Percentiles rank a stretch among this genome's conserved stretches.
These are phyloP conservation scores for Trypanosoma scelopori DNA, from an alignment of 208 protist genomes.

Conservation along the genomic window DNA sequence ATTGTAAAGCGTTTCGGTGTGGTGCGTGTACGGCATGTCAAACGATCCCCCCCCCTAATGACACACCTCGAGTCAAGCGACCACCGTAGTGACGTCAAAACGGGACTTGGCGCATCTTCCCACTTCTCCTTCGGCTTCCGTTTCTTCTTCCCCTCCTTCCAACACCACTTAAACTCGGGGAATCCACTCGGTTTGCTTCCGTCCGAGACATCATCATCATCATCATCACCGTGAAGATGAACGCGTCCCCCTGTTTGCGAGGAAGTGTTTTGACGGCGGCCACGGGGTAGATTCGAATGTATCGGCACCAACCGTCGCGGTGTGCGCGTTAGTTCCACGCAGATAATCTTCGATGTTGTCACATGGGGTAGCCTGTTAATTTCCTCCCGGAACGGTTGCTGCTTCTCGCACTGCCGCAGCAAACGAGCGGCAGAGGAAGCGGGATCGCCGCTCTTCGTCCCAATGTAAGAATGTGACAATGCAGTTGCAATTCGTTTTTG, in stretches of 20 bases:
- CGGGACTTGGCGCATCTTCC: too few relatives aligned
- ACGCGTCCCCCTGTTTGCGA: too few relatives aligned
- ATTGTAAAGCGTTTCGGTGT: not conserved
- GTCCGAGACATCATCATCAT: too few relatives aligned
- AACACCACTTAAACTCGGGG: too few relatives aligned
- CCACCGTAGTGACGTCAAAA: too few relatives aligned
- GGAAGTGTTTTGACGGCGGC: too few relatives aligned
- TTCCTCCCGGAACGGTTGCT: not conserved
- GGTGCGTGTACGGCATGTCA: conserved; percentile 2
- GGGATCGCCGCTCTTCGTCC: not conserved
- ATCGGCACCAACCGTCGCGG: too few relatives aligned
- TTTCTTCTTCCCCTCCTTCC: too few relatives aligned
- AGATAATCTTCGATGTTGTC: not conserved
- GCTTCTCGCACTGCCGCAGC: not conserved
- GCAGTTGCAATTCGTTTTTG: not conserved
- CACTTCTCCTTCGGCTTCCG: too few relatives aligned
- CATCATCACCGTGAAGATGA: too few relatives aligned
- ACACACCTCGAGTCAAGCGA: not conserved
- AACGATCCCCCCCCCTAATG: not conserved
- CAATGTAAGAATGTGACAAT: not conserved
- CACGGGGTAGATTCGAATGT: too few relatives aligned
- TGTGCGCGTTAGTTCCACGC: not conserved
- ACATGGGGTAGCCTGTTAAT: not conserved
- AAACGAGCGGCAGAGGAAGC: not conserved
- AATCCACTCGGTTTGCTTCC: too few relatives aligned